phyloP scores from a whole-genome alignment of 129 eudicot genomes.

The Lonicera japonica region DNA sequence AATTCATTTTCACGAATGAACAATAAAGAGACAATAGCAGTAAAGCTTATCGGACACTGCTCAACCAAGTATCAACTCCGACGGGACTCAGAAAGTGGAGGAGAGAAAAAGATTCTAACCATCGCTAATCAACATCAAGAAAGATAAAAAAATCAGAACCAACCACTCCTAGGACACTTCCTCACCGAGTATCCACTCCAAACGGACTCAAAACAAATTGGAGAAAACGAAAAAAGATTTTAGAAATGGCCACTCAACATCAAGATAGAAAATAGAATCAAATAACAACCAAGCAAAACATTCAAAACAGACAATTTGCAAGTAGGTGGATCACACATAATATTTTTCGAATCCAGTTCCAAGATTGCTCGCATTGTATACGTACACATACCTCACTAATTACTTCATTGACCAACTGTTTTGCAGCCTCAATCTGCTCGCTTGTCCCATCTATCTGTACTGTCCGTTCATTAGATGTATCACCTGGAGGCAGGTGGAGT shows the following conservation, averaged over 20 bases:
- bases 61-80: no score
- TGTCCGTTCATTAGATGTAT: slow-evolving; percentile 72
- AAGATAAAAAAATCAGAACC: no score
- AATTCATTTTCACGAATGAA: slow-evolving; percentile 10
- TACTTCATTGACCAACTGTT: slow-evolving; percentile 79
- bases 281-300: background rate
- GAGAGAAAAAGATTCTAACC: no score
- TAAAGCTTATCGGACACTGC: no score
- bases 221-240: background rate
- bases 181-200: no score
- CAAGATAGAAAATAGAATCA: no score
- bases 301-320: slow-evolving; percentile 14
- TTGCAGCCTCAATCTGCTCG: slow-evolving; percentile 93
- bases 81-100: no score
- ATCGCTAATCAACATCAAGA: no score
- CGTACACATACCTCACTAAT: slow-evolving; percentile 80
- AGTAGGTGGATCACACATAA: slow-evolving; percentile 12
- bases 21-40: no score
- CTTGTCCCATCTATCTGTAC: slow-evolving; percentile 81
- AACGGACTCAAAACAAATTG: background rate
- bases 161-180: no score
- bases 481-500: slow-evolving; percentile 88
- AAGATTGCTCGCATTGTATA: slow-evolving; percentile 19
- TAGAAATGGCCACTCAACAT: background rate
- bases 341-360: slow-evolving; percentile 18